phyloP scores from a whole-genome alignment of 169 alveolate species.

The Perkinsus olseni region DNA sequence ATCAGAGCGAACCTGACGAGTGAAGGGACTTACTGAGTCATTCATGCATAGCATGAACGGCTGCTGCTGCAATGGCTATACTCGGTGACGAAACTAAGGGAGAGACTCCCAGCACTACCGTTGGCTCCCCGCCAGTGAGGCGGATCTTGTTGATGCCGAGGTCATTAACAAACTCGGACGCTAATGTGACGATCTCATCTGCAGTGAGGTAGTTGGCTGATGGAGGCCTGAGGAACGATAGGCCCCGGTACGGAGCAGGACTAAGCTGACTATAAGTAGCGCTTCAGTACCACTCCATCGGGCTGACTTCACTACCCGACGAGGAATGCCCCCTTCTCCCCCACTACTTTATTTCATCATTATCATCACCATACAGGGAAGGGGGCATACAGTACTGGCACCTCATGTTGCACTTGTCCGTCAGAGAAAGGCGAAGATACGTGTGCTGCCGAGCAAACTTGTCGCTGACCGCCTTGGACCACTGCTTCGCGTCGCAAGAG shows the following conservation, averaged over 20 bases:
- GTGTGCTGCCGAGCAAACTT: conserved; percentile 27
- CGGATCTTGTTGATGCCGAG: conserved; percentile 37
- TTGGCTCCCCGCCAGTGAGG: conserved; percentile 48
- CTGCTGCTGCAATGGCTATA: too few relatives aligned
- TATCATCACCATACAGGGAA: neutral
- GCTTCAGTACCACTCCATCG: neutral
- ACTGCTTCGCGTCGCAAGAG: neutral
- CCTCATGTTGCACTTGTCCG: conserved; percentile 35
- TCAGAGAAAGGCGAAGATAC: conserved; percentile 35
- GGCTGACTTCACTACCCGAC: neutral
- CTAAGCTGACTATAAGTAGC: too few relatives aligned
- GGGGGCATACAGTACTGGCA: conserved; percentile 38
- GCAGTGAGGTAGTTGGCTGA: neutral
- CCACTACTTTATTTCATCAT: neutral
- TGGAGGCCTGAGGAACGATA: neutral
- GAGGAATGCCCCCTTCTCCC: neutral
- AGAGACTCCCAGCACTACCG: neutral
- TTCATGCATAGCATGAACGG: neutral
- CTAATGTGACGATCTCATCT: neutral
- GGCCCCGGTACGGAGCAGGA: too few relatives aligned
- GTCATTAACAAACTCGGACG: neutral
- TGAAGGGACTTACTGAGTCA: neutral
- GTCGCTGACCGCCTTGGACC: conserved; percentile 16
- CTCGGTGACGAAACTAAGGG: too few relatives aligned
- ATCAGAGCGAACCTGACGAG: neutral